Evolutionary conservation across 163 green algal genomes (phyloP).

Genomic region (Volvox carteri): DNA sequence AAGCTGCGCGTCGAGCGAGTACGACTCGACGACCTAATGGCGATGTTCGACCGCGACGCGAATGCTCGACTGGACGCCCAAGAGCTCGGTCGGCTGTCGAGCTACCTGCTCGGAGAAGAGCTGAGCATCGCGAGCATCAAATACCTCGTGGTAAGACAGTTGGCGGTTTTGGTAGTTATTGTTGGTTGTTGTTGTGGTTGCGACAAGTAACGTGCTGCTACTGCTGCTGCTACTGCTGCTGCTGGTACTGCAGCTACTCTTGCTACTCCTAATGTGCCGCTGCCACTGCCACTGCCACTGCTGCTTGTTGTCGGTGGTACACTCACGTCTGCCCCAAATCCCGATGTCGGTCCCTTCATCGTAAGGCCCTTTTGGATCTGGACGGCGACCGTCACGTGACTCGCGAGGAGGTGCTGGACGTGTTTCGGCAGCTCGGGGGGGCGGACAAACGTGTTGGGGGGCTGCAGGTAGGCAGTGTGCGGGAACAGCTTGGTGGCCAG

Average conservation of each 20-base stretch:
- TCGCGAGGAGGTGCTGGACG: slow-evolving; percentile 45
- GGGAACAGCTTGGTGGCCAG: no score
- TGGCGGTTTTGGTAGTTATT: neutral
- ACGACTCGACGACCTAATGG: slow-evolving; percentile 52
- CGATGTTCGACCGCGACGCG: slow-evolving; percentile 18
- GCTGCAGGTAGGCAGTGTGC: slow-evolving; percentile 10
- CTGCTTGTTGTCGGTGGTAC: neutral
- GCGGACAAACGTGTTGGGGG: slow-evolving; percentile 12
- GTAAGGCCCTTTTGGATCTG: slow-evolving; percentile 53
- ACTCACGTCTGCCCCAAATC: no score
- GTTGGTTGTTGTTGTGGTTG: neutral
- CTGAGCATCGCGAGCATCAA: neutral
- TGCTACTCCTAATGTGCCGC: neutral
- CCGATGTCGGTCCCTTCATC: neutral
- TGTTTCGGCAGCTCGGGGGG: slow-evolving; percentile 51
- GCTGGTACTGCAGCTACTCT: no score
- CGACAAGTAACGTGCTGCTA: no score
- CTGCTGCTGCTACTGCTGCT: no score
- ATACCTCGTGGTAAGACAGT: slow-evolving; percentile 30
- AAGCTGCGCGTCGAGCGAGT: slow-evolving; percentile 47
- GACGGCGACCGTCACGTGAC: slow-evolving; percentile 56
- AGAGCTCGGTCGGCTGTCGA: slow-evolving; percentile 49
- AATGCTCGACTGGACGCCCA: slow-evolving; percentile 39
- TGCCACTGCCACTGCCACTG: neutral
- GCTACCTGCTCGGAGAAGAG: slow-evolving; percentile 14